Percentiles rank a stretch among this genome's conserved stretches.
These are phyloP conservation scores for Laetiporus sulphureus DNA, from an alignment of 1,284 basidiomycete genomes.

Conservation along the genomic window DNA sequence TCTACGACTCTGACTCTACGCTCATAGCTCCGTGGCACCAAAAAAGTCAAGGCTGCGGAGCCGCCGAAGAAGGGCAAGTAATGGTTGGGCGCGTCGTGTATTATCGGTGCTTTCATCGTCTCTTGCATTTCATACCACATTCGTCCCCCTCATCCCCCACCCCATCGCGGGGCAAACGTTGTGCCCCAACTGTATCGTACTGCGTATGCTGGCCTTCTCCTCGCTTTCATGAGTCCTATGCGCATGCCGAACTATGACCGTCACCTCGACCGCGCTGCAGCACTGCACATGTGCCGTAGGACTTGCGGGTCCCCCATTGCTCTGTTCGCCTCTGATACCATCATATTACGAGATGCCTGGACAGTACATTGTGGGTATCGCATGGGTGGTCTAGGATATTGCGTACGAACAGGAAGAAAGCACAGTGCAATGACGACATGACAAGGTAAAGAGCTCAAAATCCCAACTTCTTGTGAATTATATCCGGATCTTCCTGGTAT, in stretches of 20 bases:
- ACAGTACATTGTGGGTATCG: conserved; percentile 27
- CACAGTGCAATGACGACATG: conserved; percentile 10
- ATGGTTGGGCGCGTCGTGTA: conserved; percentile 26
- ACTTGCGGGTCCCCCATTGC: not conserved
- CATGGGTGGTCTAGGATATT: conserved; percentile 23
- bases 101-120: conserved; percentile 20
- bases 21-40: conserved; percentile 78
- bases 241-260: conserved; percentile 30
- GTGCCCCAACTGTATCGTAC: conserved; percentile 34
- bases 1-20: not conserved
- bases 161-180: too few relatives aligned
- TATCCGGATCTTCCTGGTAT: conserved; percentile 98
- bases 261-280: too few relatives aligned
- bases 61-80: conserved; percentile 85
- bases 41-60: conserved; percentile 90
- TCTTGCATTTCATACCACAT: conserved; percentile 29
- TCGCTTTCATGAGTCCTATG: conserved; percentile 37
- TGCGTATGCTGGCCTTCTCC: conserved; percentile 31
- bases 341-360: conserved; percentile 17
- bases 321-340: conserved; percentile 1
- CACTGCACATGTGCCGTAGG: not conserved
- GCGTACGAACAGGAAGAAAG: conserved; percentile 14
- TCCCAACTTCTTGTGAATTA: conserved; percentile 89
- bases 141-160: too few relatives aligned
- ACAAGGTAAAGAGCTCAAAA: conserved; percentile 38